phyloP scores from a whole-genome alignment of 139 green algal species.

The Coelastrella sp. region DNA sequence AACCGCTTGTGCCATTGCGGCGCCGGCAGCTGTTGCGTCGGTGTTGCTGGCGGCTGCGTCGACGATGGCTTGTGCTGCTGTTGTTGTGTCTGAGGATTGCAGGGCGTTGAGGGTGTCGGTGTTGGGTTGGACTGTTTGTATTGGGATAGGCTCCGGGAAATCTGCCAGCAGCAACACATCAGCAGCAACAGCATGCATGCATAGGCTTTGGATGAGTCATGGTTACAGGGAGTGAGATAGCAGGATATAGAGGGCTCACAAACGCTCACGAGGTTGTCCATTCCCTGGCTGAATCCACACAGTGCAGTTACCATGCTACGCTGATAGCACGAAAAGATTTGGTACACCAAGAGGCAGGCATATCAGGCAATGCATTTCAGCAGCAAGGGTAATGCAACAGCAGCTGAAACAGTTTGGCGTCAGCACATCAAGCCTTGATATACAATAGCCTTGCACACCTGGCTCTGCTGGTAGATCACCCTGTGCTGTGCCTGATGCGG shows the following conservation, averaged over 20 bases:
- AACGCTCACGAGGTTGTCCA: no score
- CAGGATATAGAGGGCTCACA: not conserved
- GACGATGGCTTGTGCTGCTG: constrained; percentile 28
- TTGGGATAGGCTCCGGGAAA: not conserved
- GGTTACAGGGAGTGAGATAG: no score
- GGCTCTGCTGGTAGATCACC: no score
- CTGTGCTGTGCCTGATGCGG: not conserved
- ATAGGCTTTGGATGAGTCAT: no score
- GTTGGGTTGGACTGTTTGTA: not conserved
- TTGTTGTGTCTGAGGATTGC: not conserved
- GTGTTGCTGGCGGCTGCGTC: not conserved
- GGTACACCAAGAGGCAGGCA: no score
- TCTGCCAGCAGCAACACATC: not conserved
- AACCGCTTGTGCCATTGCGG: not conserved
- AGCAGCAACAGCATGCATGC: not conserved
- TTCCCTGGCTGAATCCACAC: no score
- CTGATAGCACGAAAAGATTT: no score
- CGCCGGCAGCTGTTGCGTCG: not conserved
- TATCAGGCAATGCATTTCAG: no score
- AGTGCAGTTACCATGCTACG: no score
- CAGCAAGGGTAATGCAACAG: no score
- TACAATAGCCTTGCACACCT: not conserved
- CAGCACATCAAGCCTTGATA: no score
- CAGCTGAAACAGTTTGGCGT: no score
- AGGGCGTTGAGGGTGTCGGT: not conserved